Percentiles rank a stretch among this genome's conserved stretches.
Conservation (phyloP, 1,139 yeast genomes). For the Saccharomyces hybrid region DNA sequence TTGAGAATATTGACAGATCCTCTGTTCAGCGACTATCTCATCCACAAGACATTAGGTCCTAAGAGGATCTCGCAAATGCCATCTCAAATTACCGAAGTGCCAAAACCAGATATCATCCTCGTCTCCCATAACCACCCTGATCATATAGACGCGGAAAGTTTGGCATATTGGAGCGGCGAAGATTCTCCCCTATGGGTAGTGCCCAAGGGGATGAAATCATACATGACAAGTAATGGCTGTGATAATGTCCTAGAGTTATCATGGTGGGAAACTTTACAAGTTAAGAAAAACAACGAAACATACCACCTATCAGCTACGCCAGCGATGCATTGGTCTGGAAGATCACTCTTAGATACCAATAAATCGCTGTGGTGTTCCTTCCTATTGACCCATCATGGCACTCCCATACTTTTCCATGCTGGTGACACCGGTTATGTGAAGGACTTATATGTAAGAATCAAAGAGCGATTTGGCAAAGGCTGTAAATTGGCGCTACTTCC, state of each 20-base stretch:
- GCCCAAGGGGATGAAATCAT: slow-evolving; percentile 66
- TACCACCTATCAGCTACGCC: slow-evolving; percentile 86
- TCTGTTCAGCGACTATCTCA: slow-evolving; percentile 59
- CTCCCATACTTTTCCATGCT: slow-evolving; percentile 76
- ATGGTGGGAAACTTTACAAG: slow-evolving; percentile 77
- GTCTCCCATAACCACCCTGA: slow-evolving; percentile 96
- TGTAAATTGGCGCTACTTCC: slow-evolving; percentile 70
- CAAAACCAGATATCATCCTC: slow-evolving; percentile 59
- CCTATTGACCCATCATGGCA: slow-evolving; percentile 53
- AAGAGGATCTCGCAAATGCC: slow-evolving; percentile 71
- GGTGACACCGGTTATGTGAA: slow-evolving; percentile 89
- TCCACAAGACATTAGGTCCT: slow-evolving; percentile 66
- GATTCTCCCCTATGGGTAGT: slow-evolving; percentile 60
- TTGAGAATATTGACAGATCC: slow-evolving; percentile 82
- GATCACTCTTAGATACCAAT: slow-evolving; percentile 70
- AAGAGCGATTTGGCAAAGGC: slow-evolving; percentile 54
- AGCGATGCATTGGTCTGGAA: slow-evolving; percentile 97
- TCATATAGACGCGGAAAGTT: slow-evolving; percentile 65
- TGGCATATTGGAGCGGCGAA: slow-evolving; percentile 45
- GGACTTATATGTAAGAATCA: slow-evolving; percentile 61
- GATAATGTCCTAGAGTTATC: slow-evolving; percentile 58
- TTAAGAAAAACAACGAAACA: slow-evolving; percentile 40
- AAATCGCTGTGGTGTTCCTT: slow-evolving; percentile 84
- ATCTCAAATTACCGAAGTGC: slow-evolving; percentile 53
- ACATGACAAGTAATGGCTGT: slow-evolving; percentile 46